Base-by-base conservation (phyloP, 2,329 filamentous ascomycete genomes). In the Colletotrichum sansevieriae region DNA sequence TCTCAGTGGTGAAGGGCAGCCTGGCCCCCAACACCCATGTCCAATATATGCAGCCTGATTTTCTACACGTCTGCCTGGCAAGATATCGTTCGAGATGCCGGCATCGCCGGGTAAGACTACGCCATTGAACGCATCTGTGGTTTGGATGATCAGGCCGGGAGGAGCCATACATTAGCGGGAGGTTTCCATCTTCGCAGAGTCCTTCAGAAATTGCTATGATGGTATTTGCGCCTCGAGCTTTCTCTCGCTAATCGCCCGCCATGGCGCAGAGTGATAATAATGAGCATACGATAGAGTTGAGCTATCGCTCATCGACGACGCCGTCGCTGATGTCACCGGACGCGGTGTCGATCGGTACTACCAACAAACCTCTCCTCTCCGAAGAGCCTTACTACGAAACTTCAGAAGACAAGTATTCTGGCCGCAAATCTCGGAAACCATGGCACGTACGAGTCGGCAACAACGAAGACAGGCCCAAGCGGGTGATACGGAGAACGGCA, bases 321-420 rank as follows among this genome's bases (percentile, higher is more conserved):
- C 43, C 43, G 13, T 46, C 56, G 13, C 25, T 59, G 10, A 49
- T 49, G 56, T 59, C 56, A 25, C 56, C 56, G 13, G 56, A 59
- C 12, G 41, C 43, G n/a, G 43, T 59, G 18, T 59, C 56, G 25
- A 35, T 59, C 29, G 25, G 20, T 15, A 59, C 43, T 11, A 59
- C 43, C 56, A 49, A 59, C 25, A 59, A 18, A 25, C 56, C 56
- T 12, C 56, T 59, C 6, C 56, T 59, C 43, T 59, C 56, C 10
- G 29, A 59, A 15, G 29, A 59, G 25, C 46, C 56, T 0, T 59
- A 47, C 43, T 47, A 47, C 29, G 56, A 59, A 33, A 41, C 15
- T 11, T 35, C 56, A 10, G 56, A 49, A 22, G 41, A 59, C 43
- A 59, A 39, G 33, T 47, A 35, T 20, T 35, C 35, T 22, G 43